Percentiles rank a stretch among this genome's conserved stretches.
phyloP scores from a whole-genome alignment of 1,284 basidiomycete species.

The Phellopilus nigrolimitatus region DNA sequence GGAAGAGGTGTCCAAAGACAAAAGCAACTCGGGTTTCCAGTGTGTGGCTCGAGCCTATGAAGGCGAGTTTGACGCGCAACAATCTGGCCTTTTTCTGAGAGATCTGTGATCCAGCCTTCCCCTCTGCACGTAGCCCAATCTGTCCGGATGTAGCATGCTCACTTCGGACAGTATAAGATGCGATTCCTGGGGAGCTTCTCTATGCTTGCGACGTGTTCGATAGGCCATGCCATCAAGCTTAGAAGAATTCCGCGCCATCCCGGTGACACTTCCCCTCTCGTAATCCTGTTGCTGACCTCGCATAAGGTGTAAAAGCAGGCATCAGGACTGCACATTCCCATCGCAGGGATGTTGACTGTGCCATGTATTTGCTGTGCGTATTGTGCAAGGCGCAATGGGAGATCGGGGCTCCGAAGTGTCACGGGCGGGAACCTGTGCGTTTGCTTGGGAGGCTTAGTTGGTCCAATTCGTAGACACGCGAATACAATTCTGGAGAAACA shows the following conservation, averaged over 20 bases:
- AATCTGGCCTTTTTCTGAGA: too few species aligned
- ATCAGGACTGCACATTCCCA: background rate
- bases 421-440: constrained; percentile 16
- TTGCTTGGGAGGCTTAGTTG: background rate
- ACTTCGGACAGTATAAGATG: too few species aligned
- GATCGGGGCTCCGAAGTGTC: constrained; percentile 4
- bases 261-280: constrained; percentile 10
- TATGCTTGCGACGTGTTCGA: constrained; percentile 1
- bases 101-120: background rate
- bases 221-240: background rate
- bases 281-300: background rate
- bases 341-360: background rate
- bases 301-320: background rate
- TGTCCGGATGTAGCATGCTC: too few species aligned
- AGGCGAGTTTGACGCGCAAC: too few species aligned
- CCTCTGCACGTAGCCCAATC: background rate
- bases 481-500: constrained; percentile 8
- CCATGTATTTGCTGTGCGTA: constrained; percentile 1
- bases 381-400: background rate
- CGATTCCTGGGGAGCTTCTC: background rate
- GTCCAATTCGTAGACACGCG: background rate
- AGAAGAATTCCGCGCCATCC: constrained; percentile 13
- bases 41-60: background rate
- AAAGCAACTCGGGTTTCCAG: background rate
- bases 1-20: constrained; percentile 9